These are phyloP conservation scores for Paramecium primaurelia DNA, from an alignment of 73 alveolate species.

Conservation along the genomic window DNA sequence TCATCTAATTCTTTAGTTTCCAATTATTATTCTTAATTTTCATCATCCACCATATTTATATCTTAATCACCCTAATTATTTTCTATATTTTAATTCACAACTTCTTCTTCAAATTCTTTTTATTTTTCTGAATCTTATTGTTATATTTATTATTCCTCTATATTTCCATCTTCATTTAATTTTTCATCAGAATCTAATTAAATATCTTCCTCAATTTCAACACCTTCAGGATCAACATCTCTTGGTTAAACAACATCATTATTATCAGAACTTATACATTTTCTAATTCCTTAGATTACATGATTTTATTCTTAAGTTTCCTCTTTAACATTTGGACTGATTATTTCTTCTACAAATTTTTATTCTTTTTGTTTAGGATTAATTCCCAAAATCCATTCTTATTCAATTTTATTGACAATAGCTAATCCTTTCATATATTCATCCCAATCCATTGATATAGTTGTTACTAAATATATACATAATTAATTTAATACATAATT, in stretches of 20 bases:
- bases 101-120: background rate
- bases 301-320: background rate
- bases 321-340: background rate
- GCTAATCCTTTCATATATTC: background rate
- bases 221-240: background rate
- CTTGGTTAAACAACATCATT: background rate
- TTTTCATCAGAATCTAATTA: background rate
- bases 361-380: background rate
- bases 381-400: constrained; percentile 1
- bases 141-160: background rate
- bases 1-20: background rate
- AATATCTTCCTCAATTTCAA: background rate
- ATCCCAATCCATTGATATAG: background rate
- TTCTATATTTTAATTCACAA: background rate
- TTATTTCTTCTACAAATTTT: background rate
- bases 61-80: background rate
- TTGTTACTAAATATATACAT: background rate
- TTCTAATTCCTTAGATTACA: background rate
- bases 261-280: background rate
- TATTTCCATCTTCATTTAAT: background rate
- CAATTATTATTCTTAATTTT: background rate
- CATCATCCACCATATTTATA: background rate
- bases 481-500: background rate
- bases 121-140: background rate
- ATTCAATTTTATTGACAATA: background rate